Percentiles rank a stretch among this genome's conserved stretches.
Conservation (phyloP, 176 grass and related monocot genomes). For the Melocanna baccifera region DNA sequence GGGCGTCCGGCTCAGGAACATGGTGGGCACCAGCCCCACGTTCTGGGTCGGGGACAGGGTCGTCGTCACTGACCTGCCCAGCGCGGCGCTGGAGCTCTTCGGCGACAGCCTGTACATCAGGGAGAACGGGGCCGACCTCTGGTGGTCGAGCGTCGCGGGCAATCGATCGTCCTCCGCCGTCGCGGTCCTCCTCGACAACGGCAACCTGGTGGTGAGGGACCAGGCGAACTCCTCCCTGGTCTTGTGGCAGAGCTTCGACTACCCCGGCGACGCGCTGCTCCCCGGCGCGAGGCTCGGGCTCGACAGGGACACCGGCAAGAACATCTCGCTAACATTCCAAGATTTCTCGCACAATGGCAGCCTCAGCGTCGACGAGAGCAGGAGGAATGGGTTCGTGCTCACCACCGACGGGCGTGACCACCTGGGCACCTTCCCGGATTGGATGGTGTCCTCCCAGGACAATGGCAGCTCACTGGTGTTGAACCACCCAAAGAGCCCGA, state of each 20-base stretch:
- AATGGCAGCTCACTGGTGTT: neutral
- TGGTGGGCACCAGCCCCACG: neutral
- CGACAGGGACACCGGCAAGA: conserved; percentile 35
- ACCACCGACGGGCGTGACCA: conserved; percentile 1
- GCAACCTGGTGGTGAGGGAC: too few species aligned
- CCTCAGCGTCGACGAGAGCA: conserved; percentile 31
- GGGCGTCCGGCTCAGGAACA: conserved; percentile 14
- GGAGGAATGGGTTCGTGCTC: conserved; percentile 44
- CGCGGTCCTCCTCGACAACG: too few species aligned
- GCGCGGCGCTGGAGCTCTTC: conserved; percentile 6
- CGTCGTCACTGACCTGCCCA: conserved; percentile 1
- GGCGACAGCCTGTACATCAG: neutral
- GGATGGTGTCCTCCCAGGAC: conserved; percentile 36
- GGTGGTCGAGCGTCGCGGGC: neutral
- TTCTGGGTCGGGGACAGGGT: too few species aligned
- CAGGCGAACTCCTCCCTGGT: too few species aligned
- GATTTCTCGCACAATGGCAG: conserved; percentile 14
- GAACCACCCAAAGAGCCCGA: neutral
- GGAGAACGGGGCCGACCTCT: conserved; percentile 1
- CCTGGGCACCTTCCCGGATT: conserved; percentile 37
- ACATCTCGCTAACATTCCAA: conserved; percentile 16
- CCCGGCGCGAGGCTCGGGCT: conserved; percentile 33
- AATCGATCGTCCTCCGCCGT: neutral
- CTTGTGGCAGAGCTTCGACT: too few species aligned
- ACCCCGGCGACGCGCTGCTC: too few species aligned